Evolutionary conservation across 73 alveolate species (phyloP), one percentile per base, ranked within the genome.

Genomic region (Paramecium bursaria): DNA sequence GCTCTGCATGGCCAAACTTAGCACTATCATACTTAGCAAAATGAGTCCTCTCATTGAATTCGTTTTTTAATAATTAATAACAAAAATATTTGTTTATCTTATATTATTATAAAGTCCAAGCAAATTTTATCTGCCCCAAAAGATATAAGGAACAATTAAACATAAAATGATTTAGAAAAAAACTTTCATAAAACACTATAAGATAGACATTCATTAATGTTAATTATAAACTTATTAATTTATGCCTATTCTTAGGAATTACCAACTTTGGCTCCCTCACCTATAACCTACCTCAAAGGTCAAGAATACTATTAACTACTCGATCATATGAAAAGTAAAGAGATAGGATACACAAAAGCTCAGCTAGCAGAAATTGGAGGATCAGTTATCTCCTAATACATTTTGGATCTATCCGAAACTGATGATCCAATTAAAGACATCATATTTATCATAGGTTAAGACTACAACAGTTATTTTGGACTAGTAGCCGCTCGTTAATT

Each of bases 401-500:
- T 67, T 21, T 25, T 67, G 0, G 19, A 67, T 39, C 2, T 67
- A 67, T 42, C 53, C 5, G 44, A 47, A 35, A 35, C 33, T 9
- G 82, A 42, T 42, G 55, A 21, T 7, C 82, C 82, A 2, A 21
- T 67, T 1, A 67, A 67, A 46, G 44, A n/a, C 14, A 47, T 67
- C 22, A 35, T 67, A 7, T 31, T 67, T 67, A 17, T 67, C 10
- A 42, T 67, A 19, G 82, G 82, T 7, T 42, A 67, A 42, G 82
- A 67, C 21, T 47, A 67, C 33, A 67, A 67, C 82, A 57, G 82
- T 39, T 67, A 67, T 67, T 67, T 67, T 21, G 82, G 82, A 67
- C 44, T 67, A 47, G 57, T 57, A 67, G 53, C 55, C 22, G 82
- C 82, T 0, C 53, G 82, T 9, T 67, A 35, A 15, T 33, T 67